Evolutionary conservation across 768 basidiomycete species (phyloP).

Genomic region (Boletus reticulatus): DNA sequence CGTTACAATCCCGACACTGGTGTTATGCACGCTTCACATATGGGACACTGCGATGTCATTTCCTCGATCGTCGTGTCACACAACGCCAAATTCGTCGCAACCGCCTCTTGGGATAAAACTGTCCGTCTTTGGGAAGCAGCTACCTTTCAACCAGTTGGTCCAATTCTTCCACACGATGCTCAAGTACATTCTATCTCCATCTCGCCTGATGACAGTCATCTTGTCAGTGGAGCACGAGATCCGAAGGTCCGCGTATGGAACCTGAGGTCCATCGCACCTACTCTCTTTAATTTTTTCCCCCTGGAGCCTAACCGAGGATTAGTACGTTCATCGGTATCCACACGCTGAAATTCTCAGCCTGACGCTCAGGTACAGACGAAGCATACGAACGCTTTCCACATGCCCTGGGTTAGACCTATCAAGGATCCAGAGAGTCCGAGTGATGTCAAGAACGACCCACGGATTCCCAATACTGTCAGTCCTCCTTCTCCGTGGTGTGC

Average conservation of each 20-base stretch:
- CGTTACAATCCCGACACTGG: slow-evolving; percentile 10
- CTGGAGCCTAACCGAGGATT: slow-evolving; percentile 11
- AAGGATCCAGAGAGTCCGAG: neutral
- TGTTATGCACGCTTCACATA: neutral
- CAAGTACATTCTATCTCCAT: slow-evolving; percentile 12
- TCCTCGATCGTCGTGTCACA: slow-evolving; percentile 20
- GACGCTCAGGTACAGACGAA: neutral
- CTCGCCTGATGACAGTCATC: slow-evolving; percentile 13
- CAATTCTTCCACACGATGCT: slow-evolving; percentile 12
- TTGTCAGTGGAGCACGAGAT: slow-evolving; percentile 19
- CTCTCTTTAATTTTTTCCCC: slow-evolving; percentile 12
- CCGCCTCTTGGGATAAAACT: slow-evolving; percentile 29
- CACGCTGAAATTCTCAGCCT: neutral
- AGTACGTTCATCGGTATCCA: neutral
- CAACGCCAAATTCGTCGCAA: slow-evolving; percentile 20
- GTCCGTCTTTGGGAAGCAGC: slow-evolving; percentile 27
- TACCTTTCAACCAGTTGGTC: slow-evolving; percentile 17
- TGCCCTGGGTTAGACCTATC: neutral
- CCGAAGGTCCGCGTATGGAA: slow-evolving; percentile 14
- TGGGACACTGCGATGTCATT: slow-evolving; percentile 19
- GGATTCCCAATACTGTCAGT: neutral
- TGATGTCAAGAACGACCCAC: neutral
- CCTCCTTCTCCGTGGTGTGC: neutral
- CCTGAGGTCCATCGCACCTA: slow-evolving; percentile 10
- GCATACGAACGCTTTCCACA: neutral